Evolutionary conservation across 306 rosid genomes (phyloP), one percentile per base, ranked within the genome.

Genomic region (Medicago lupulina): DNA sequence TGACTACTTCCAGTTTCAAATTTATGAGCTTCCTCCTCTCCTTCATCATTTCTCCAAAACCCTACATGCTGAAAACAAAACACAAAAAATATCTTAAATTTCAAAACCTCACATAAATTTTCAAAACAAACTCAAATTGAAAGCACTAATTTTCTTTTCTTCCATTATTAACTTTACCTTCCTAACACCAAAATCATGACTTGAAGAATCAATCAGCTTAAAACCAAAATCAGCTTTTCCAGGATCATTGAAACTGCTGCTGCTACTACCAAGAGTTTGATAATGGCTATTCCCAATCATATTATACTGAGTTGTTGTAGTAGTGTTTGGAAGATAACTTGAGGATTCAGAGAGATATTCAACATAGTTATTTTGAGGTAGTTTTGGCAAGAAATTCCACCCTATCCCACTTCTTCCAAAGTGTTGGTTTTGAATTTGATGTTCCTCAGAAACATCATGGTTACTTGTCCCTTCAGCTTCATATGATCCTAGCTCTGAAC

Each of bases 271-370:
- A 80, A 69, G 38, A 49, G 83, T 73, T 55, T 76, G 79, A 79
- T 84, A 85, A 78, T 59, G 7, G 7, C 1, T 61, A 66, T 58
- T 83, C 72, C 85, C 90, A 18, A 73, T 49, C 87, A 76, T 10
- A 25, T 25, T 66, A 59, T 80, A 83, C 65, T 87, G 85, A 9
- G 12, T 2, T 65, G 75, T 54, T 36, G 87, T 41, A 12, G 86
- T 54, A 57, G 68, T 15, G 75, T 70, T 84, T 9, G 85, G 83
- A 39, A 83, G 75, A 85, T 76, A 83, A 47, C 75, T 38, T 49
- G 93, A 85, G 62, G 86, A 74, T 68, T 89, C 96, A 2, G 89
- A 67, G 44, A 88, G 85, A 84, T 71, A 93, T 44, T 91, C 81
- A 71, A 86, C 90, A 60, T 79, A 87, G 51, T 64, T 75, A 61